phyloP scores from a whole-genome alignment of 768 basidiomycete species.

The Trametes cingulata region DNA sequence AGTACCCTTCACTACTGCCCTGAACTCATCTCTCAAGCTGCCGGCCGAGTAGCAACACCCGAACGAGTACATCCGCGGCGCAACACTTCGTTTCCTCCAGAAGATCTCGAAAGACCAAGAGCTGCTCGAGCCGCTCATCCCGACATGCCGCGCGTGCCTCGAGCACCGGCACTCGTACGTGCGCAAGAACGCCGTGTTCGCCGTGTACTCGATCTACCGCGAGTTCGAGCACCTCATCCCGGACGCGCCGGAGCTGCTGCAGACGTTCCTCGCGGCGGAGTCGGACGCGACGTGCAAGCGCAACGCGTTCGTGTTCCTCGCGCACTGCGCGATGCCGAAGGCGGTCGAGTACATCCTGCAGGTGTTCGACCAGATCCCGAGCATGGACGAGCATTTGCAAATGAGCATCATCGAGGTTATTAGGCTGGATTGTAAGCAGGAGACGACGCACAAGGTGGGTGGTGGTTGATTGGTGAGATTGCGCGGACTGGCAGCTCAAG shows the following conservation, averaged over 20 bases:
- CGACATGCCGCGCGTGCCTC: slow-evolving; percentile 89
- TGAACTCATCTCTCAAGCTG: slow-evolving; percentile 1
- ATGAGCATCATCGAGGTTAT: slow-evolving; percentile 96
- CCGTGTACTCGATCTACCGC: slow-evolving; percentile 91
- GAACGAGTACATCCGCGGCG: slow-evolving; percentile 98
- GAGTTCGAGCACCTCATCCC: slow-evolving; percentile 94
- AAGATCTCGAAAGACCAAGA: slow-evolving; percentile 93
- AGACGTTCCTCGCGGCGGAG: slow-evolving; percentile 95
- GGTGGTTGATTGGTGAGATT: not conserved
- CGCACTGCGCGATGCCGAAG: slow-evolving; percentile 81
- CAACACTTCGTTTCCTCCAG: slow-evolving; percentile 94
- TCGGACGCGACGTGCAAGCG: slow-evolving; percentile 95
- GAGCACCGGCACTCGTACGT: slow-evolving; percentile 98
- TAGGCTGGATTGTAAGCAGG: slow-evolving; percentile 82
- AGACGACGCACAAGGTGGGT: slow-evolving; percentile 79
- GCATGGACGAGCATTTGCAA: slow-evolving; percentile 90
- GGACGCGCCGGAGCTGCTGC: slow-evolving; percentile 93
- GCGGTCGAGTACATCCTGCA: slow-evolving; percentile 90
- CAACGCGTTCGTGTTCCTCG: slow-evolving; percentile 95
- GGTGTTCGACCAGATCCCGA: slow-evolving; percentile 79
- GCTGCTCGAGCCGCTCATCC: slow-evolving; percentile 93
- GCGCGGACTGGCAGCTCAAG: not conserved
- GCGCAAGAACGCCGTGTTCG: slow-evolving; percentile 97
- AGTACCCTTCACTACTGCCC: slow-evolving; percentile 32
- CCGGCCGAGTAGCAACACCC: slow-evolving; percentile 80